Percentiles rank a stretch among this genome's conserved stretches.
Evolutionary conservation across 2,329 filamentous ascomycete species (phyloP).

Genomic region (Fusarium tricinctum): DNA sequence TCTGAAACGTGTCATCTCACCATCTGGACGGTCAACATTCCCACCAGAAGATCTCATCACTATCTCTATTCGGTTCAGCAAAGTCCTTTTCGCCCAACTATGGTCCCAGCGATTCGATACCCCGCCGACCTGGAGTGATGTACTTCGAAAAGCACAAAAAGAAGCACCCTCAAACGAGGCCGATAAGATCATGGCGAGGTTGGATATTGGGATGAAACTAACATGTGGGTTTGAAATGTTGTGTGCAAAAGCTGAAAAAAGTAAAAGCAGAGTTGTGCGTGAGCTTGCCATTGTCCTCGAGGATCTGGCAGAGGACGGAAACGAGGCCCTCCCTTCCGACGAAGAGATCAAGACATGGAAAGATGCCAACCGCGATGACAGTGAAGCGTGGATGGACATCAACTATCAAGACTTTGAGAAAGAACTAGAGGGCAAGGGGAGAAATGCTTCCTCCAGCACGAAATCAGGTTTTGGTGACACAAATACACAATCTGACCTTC

Average conservation of each 20-base stretch:
- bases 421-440: slow-evolving; percentile 72
- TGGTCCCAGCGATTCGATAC: slow-evolving; percentile 86
- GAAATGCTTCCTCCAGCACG: slow-evolving; percentile 56
- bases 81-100: slow-evolving; percentile 90
- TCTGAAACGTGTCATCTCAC: slow-evolving; percentile 75
- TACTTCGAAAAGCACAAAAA: slow-evolving; percentile 43
- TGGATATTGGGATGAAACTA: slow-evolving; percentile 88
- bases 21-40: slow-evolving; percentile 71
- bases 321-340: slow-evolving; percentile 75
- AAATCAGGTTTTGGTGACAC: slow-evolving; percentile 73
- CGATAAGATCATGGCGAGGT: slow-evolving; percentile 48
- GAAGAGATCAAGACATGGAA: slow-evolving; percentile 81
- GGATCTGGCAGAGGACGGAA: slow-evolving; percentile 80
- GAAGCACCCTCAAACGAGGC: slow-evolving; percentile 28
- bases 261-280: slow-evolving; percentile 76
- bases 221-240: slow-evolving; percentile 94
- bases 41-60: slow-evolving; percentile 84
- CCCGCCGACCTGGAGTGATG: slow-evolving; percentile 65
- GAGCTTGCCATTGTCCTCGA: slow-evolving; percentile 83
- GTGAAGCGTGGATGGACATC: slow-evolving; percentile 93
- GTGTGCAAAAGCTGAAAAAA: slow-evolving; percentile 74
- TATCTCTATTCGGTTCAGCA: slow-evolving; percentile 85
- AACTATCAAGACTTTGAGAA: slow-evolving; percentile 89
- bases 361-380: slow-evolving; percentile 73
- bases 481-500: slow-evolving; percentile 79